Evolutionary conservation across 176 grass and related monocot genomes (phyloP), one percentile per base, ranked within the genome.

Genomic region (Otatea glauca): DNA sequence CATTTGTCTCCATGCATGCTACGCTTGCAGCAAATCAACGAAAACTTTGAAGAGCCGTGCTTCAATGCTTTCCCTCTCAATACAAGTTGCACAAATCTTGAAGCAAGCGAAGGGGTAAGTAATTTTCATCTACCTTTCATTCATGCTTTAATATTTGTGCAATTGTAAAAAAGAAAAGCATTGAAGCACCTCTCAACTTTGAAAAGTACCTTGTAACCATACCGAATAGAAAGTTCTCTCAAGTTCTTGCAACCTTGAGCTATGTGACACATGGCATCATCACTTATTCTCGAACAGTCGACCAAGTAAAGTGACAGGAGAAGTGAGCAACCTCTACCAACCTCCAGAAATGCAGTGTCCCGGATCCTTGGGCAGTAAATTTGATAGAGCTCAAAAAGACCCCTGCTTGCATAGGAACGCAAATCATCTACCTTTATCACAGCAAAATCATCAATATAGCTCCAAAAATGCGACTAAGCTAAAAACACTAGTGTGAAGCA

Each of bases 171-270:
- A n/a, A n/a, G n/a, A n/a, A n/a, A n/a, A n/a, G n/a, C n/a, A n/a
- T n/a, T n/a, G n/a, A n/a, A n/a, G n/a, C n/a, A n/a, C n/a, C n/a
- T n/a, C n/a, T n/a, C n/a, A n/a, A n/a, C n/a, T n/a, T n/a, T n/a
- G n/a, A 38, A 79, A 85, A 66, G 64, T 90, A 98, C 95, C 95
- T 94, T 87, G 21, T 95, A 90, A 84, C 92, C 92, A 83, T 87
- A 91, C 29, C 87, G 85, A 69, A 98, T 89, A 84, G 87, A 90
- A 93, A 98, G 89, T 76, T 98, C 86, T 65, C 62, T 90, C 18
- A 98, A 81, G 43, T 92, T 90, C 87, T 78, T 94, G 74, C 95
- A 98, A 73, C 95, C 92, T 73, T 85, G 80, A 90, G 95, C 90
- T 69, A 98, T 77, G 51, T 93, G 83, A 73, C 87, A 87, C 84